These are phyloP conservation scores for Heterobasidion parviporum DNA, from an alignment of 1,284 basidiomycete species.

Conservation along the genomic window DNA sequence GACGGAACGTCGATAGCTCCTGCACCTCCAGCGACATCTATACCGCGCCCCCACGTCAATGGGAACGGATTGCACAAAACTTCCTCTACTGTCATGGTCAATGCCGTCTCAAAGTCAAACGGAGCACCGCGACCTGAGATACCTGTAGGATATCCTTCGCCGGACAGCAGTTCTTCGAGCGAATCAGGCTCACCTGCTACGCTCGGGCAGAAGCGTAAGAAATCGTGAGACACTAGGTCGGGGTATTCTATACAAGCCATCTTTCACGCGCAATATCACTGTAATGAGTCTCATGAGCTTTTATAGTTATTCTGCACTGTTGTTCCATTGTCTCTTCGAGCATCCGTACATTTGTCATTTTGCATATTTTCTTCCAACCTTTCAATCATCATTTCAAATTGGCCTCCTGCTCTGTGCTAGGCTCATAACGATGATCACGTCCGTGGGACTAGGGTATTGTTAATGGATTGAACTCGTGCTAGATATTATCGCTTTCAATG, in stretches of 20 bases:
- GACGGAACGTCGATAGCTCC: not conserved
- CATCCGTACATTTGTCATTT: slow-evolving; percentile 3
- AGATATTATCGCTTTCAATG: too few relatives aligned
- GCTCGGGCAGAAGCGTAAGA: slow-evolving; percentile 31
- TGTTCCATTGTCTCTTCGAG: not conserved
- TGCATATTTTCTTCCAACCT: not conserved
- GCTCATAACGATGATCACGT: too few relatives aligned
- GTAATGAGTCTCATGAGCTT: not conserved
- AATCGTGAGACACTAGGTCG: slow-evolving; percentile 13
- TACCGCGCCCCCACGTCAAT: slow-evolving; percentile 11
- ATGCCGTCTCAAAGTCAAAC: slow-evolving; percentile 15
- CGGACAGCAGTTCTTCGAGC: slow-evolving; percentile 10
- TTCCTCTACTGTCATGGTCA: slow-evolving; percentile 8
- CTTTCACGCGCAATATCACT: slow-evolving; percentile 7
- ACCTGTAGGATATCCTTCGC: slow-evolving; percentile 8
- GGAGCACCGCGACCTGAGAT: slow-evolving; percentile 5
- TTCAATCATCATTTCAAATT: too few relatives aligned
- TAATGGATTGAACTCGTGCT: too few relatives aligned
- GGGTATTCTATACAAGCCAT: slow-evolving; percentile 2
- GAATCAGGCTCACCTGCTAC: slow-evolving; percentile 15
- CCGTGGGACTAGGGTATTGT: too few relatives aligned
- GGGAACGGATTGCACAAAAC: slow-evolving; percentile 16
- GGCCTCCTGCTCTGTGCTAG: too few relatives aligned
- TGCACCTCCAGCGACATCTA: slow-evolving; percentile 9
- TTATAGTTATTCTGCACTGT: slow-evolving; percentile 9